Evolutionary conservation across 108 stramenopile genomes (phyloP), one percentile per base, ranked within the genome.

Genomic region (Skeletonema costatum): DNA sequence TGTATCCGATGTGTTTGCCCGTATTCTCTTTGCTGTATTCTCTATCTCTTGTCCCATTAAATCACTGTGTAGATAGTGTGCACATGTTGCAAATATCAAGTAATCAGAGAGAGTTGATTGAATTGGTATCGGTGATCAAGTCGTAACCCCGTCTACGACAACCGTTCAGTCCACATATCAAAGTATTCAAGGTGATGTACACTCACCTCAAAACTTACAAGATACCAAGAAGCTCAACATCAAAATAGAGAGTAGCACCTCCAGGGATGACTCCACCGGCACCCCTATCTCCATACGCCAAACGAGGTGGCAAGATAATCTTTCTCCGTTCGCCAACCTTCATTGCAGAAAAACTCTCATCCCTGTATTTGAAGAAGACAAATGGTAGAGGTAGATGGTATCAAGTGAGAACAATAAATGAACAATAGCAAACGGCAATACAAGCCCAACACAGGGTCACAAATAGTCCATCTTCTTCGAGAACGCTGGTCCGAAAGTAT

Each of bases 241-340:
- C 98, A 85, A 98, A 98, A 70, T 93, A 95, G 4, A 98, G 83
- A 21, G 96, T 97, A n/a, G 96, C 94, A 17, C 91, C 93, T 60
- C 90, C 91, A 2, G 98, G 98, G 68, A 98, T 98, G 61, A 95
- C 83, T 13, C 90, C 95, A 2, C 96, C 97, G 31, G 93, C 93
- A 12, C 96, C 98, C 11, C 93, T 82, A 31, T 93, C 92, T 31
- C 97, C 98, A 80, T 98, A 99, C 14, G 80, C 99, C 32, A 98
- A 76, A 33, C 87, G 70, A 6, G 92, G 73, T 7, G 98, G 99
- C 14, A 99, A 65, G 68, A 96, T 80, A 48, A 99, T 82, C 41
- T 87, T 83, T 65, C 98, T 90, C 36, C 85, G 64, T 75, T 98
- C 98, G 10, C 99, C 99, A 6, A 98, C 95, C 44, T 86, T 89